Base-by-base conservation (phyloP, 257 asterid genomes). In the Solanum lycopersicoides region DNA sequence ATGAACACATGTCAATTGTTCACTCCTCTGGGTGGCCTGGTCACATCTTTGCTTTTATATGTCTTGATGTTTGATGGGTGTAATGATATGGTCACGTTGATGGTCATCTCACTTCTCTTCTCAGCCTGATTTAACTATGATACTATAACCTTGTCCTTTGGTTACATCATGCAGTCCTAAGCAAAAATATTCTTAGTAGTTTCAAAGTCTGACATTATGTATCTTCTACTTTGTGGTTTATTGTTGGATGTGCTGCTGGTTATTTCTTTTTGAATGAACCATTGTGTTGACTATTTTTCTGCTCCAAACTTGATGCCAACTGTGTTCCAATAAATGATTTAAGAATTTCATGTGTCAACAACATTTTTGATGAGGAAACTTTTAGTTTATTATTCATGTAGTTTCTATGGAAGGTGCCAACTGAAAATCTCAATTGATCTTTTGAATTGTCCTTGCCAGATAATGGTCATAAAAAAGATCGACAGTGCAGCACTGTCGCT, bases 401-500 rank as follows among this genome's bases (percentile, higher is more conserved):
- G 69, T 50, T 79, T 79, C 42, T 79, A 28, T 0, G 39, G 25
- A 45, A 45, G 66, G 16, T 79, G 68, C 66, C 23, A 79, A 15
- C 84, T 79, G 65, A 45, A 25, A 77, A 47, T 79, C 66, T 28
- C 20, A 80, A 47, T 75, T 79, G 16, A 65, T 44, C 18, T 12
- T 69, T 21, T 66, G n/a, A 47, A 63, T 42, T 69, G 30, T 86
- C 47, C 77, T 21, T 84, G 88, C 86, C 94, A 97, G 99, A 88
- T 91, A 60, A 91, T 95, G 98, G 98, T 97, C 74, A 89, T 97
- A 7, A 97, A 97, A 88, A 95, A 96, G 91, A 93, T 97, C 74
- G 99, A 97, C 89, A 93, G 90, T 92, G 95, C 96, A 83, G 97
- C 99, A 50, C 83, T 96, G 65, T 97, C 99, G 50, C 92, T 97